Base-by-base conservation (phyloP, 257 asterid species). In the Solanum megistacrolobum region DNA sequence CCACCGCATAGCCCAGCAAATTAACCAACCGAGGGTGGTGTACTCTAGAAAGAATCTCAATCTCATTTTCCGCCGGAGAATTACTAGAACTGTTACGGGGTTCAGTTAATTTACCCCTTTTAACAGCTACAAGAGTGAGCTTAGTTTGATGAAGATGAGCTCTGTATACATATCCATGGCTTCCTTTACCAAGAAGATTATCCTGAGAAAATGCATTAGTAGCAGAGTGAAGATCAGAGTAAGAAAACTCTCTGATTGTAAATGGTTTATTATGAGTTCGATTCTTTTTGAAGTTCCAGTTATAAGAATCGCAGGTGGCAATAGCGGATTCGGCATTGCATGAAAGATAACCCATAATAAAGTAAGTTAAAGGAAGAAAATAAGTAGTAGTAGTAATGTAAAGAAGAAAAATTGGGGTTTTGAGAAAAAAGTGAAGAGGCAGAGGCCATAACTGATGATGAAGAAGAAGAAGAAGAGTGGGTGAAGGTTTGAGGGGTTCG, bases 101-200 rank as follows among this genome's bases (percentile, higher is more conserved):
- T n/a, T 85, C 83, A 4, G 89, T 71, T 12, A 86, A 90, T 75
- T 92, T 94, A 25, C 92, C 89, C 84, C 32, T 90, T 32, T 96
- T 96, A 3, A 94, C 98, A 4, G 99, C 99, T 38, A 93, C 98
- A 83, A 87, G 38, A 35, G 2, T 46, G 86, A 90, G 91, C 13
- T 88, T 89, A 6, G n/a, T 65, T 65, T 58, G 89, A 79, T 32
- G 65, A 90, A 96, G 91, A 43, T 89, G 82, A 20, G 97, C 96
- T 89, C 88, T 93, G 93, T 93, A 96, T 6, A 96, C 98, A 25
- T 92, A 89, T 13, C 98, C 99, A 69, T 95, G 94, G 88, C 98
- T 95, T 72, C 98, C 98, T 84, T 94, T 95, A 9, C 99, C 99
- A 3, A 96, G 94, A 34, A 96, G 92, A 35, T 96, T 94, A 29